Percentiles rank a stretch among this genome's conserved stretches.
Evolutionary conservation across 2,329 filamentous ascomycete species (phyloP).

Genomic region (Zalaria obscura): DNA sequence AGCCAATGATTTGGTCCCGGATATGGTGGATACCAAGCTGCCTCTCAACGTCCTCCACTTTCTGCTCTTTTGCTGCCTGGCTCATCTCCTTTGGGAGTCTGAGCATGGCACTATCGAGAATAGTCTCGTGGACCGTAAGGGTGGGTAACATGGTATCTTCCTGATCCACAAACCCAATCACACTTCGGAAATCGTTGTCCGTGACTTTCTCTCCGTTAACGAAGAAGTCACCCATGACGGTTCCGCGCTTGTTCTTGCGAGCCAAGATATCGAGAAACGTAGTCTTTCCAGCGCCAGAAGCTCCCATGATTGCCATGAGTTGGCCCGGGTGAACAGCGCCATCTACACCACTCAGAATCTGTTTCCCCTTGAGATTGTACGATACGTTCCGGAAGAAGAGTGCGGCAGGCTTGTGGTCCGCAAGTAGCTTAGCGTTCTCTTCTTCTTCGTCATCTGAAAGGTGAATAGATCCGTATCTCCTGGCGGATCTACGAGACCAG

Average conservation of each 20-base stretch:
- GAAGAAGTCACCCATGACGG: slow-evolving; percentile 66
- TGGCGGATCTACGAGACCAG: slow-evolving; percentile 54
- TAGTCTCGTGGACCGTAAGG: slow-evolving; percentile 93
- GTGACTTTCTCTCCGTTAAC: slow-evolving; percentile 85
- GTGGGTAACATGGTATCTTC: slow-evolving; percentile 96
- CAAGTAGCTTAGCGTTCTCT: slow-evolving; percentile 72
- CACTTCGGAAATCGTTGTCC: slow-evolving; percentile 74
- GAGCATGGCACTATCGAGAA: slow-evolving; percentile 81
- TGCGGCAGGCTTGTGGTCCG: slow-evolving; percentile 80
- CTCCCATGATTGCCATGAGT: slow-evolving; percentile 93
- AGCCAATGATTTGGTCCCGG: slow-evolving; percentile 87
- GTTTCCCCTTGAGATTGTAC: slow-evolving; percentile 76
- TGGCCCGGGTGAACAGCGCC: slow-evolving; percentile 92
- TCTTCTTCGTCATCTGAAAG: slow-evolving; percentile 75
- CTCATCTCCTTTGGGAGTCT: slow-evolving; percentile 90
- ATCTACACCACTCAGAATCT: slow-evolving; percentile 66
- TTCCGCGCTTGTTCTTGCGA: slow-evolving; percentile 88
- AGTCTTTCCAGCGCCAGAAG: slow-evolving; percentile 93
- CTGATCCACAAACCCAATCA: slow-evolving; percentile 95
- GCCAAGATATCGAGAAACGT: slow-evolving; percentile 93
- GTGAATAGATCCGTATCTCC: slow-evolving; percentile 56
- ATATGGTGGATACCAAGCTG: slow-evolving; percentile 93
- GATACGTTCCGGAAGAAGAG: slow-evolving; percentile 79
- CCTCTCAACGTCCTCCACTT: slow-evolving; percentile 83
- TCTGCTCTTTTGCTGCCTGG: slow-evolving; percentile 71